phyloP scores from a whole-genome alignment of 2,329 filamentous ascomycete genomes.

The Aspergillus jensenii region DNA sequence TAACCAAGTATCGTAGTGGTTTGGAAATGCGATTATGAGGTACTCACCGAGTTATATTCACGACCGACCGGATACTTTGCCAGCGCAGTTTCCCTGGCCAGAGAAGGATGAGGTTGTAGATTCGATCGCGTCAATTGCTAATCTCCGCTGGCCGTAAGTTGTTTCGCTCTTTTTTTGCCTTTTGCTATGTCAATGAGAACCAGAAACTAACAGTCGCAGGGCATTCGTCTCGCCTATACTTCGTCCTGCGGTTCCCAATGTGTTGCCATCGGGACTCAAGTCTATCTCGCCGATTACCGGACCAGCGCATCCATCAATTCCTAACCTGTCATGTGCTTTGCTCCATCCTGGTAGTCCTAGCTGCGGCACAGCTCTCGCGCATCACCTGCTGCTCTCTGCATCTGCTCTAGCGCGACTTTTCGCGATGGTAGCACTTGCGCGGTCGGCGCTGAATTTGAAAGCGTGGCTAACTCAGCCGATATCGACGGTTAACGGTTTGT shows the following conservation, averaged over 20 bases:
- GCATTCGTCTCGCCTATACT: constrained; percentile 82
- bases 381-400: constrained; percentile 83
- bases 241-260: constrained; percentile 66
- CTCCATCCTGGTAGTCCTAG: constrained; percentile 86
- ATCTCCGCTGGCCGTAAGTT: constrained; percentile 77
- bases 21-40: constrained; percentile 65
- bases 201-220: constrained; percentile 40
- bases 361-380: constrained; percentile 81
- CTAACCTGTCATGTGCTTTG: constrained; percentile 80
- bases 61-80: constrained; percentile 66
- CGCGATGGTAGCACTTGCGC: constrained; percentile 64
- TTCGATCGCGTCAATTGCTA: constrained; percentile 76
- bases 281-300: constrained; percentile 75
- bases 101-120: constrained; percentile 73
- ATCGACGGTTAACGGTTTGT: constrained; percentile 63
- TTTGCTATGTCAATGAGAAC: too few species aligned
- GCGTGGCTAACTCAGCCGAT: constrained; percentile 69
- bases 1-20: constrained; percentile 40
- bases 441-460: constrained; percentile 69
- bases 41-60: constrained; percentile 80
- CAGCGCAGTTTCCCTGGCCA: constrained; percentile 70
- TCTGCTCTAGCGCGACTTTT: constrained; percentile 71
- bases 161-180: not conserved
- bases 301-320: constrained; percentile 82
- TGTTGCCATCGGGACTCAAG: constrained; percentile 62